A percentile compares a stretch with the other conserved stretches of the same genome.
Conservation (phyloP, 2,329 filamentous ascomycete genomes). For the Trichophaea hybrida region DNA sequence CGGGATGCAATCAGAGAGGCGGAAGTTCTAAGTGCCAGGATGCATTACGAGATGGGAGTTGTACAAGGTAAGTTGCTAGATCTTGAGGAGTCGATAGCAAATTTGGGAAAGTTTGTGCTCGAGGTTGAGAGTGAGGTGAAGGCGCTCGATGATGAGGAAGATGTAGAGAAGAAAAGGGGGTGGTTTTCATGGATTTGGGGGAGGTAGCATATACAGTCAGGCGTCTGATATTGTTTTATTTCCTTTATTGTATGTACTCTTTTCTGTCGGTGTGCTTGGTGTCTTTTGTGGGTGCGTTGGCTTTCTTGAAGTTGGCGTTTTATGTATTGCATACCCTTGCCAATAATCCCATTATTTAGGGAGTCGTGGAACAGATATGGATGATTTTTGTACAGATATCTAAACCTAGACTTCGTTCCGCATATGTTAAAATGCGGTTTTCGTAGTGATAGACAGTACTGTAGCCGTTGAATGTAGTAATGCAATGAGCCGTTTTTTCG, state of each 20-base stretch:
- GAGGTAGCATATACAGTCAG: not conserved
- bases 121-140: constrained; percentile 16
- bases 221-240: too few relatives aligned
- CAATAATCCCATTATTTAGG: too few relatives aligned
- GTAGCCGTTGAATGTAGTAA: not conserved
- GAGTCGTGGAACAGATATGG: too few relatives aligned
- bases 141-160: constrained; percentile 1
- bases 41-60: constrained; percentile 20
- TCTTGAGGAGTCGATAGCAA: constrained; percentile 18
- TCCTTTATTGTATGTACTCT: too few relatives aligned
- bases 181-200: constrained; percentile 11
- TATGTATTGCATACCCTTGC: too few relatives aligned
- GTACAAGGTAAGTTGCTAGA: constrained; percentile 18
- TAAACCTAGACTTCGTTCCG: too few relatives aligned
- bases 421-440: too few relatives aligned
- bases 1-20: constrained; percentile 17
- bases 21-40: constrained; percentile 18
- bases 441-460: not conserved
- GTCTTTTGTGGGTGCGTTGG: too few relatives aligned
- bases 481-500: not conserved
- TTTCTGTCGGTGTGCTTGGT: too few relatives aligned
- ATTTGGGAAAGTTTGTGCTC: constrained; percentile 16
- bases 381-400: too few relatives aligned
- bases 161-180: constrained; percentile 6
- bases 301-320: too few relatives aligned